These are phyloP conservation scores for Cicer bijugum DNA, from an alignment of 306 rosid species.

Conservation along the genomic window DNA sequence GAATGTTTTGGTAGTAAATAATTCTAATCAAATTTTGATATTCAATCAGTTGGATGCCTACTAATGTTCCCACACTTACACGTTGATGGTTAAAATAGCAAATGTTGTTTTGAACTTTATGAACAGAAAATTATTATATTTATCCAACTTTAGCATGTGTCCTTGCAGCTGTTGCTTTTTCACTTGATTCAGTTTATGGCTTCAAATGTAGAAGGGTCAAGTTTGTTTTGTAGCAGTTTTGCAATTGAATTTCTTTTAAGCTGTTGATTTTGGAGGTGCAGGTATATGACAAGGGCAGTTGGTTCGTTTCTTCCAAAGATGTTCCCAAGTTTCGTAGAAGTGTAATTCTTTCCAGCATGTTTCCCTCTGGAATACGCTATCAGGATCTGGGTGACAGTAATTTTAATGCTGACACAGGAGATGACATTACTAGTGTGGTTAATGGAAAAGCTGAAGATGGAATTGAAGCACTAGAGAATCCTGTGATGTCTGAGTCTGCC, in stretches of 20 bases:
- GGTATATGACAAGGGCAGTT: constrained; percentile 82
- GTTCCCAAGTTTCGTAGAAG: constrained; percentile 68
- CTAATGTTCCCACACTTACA: background rate
- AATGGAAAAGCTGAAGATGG: constrained; percentile 56
- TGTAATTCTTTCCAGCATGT: constrained; percentile 73
- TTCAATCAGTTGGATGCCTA: constrained; percentile 32
- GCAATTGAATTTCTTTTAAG: background rate
- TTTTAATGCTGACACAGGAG: constrained; percentile 48
- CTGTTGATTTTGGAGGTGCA: constrained; percentile 49
- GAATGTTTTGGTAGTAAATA: constrained; percentile 13
- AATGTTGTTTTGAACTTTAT: constrained; percentile 14
- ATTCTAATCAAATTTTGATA: constrained; percentile 21
- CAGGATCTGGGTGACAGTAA: constrained; percentile 44
- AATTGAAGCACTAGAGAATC: constrained; percentile 46
- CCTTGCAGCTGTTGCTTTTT: constrained; percentile 8
- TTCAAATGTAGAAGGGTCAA: constrained; percentile 3
- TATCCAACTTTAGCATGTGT: constrained; percentile 32
- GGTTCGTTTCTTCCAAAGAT: constrained; percentile 72
- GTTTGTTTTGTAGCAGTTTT: constrained; percentile 22
- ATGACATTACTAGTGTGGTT: constrained; percentile 47
- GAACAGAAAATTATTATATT: constrained; percentile 16
- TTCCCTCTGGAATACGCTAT: constrained; percentile 77
- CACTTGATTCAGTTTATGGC: background rate
- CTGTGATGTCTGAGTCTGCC: constrained; percentile 45
- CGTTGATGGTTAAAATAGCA: constrained; percentile 7